Evolutionary conservation across 768 basidiomycete species (phyloP), one percentile per base, ranked within the genome.

Genomic region (Leccinellum rugosiceps): DNA sequence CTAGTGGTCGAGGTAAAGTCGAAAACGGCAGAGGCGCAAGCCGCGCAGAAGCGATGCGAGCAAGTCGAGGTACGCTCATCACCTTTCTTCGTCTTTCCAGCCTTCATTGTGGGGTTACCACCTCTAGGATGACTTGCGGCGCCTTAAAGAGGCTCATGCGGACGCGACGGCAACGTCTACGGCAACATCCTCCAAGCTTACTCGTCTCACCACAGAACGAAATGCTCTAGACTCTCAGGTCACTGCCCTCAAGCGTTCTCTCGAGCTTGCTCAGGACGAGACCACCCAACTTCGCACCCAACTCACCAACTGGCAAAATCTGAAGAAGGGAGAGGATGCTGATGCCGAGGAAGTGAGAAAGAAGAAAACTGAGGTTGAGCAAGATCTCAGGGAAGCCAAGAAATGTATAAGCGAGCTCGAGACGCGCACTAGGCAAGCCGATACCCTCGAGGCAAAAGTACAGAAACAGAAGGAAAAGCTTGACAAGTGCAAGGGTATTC

Each of bases 271-370:
- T 23, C 80, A 83, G 58, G 80, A 83, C 6, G 77, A 78, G 10
- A 80, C 79, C 49, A 71, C 72, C 5, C 80, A 86, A 43, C 73
- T 90, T 35, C 78, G 80, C 50, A 78, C 80, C 15, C 89, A 92
- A 62, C 73, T 91, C 9, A 80, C 81, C 43, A 83, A 85, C 64
- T 90, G 87, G 87, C 78, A 87, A 64, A 78, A 70, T 26, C 69
- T 89, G 17, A 90, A 90, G 64, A 83, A 75, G 26, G 84, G 82
- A 49, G 87, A 83, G 48, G 83, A 79, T 11, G 80, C 75, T 17
- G 84, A 87, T 31, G 75, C 79, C 9, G 87, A 86, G 52, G 68
- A 72, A 6, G 71, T 79, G 52, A 78, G 83, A 43, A 85, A 83
- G 65, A 74, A 77, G 55, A 80, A 81, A 10, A 72, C 78, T 10